Conservation (phyloP, 345 rosid genomes). For the Lumnitzera racemosa region DNA sequence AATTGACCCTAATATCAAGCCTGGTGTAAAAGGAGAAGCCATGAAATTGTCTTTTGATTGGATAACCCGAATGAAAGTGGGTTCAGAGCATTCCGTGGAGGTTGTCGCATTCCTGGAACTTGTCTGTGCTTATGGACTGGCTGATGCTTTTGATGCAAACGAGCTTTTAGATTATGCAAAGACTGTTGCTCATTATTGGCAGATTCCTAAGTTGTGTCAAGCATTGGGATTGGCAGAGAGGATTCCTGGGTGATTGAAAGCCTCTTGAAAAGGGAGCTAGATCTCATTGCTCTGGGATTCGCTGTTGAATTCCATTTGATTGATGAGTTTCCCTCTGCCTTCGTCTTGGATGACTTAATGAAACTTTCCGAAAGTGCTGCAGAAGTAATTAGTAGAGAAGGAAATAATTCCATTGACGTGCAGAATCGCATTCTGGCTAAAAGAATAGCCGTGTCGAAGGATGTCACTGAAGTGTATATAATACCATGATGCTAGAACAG, state of each 20-base stretch:
- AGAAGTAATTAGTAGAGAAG: slow-evolving; percentile 2
- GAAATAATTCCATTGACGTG: slow-evolving; percentile 5
- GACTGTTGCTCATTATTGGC: slow-evolving; percentile 19
- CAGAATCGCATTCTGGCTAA: slow-evolving; percentile 13
- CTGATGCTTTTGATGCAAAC: slow-evolving; percentile 16
- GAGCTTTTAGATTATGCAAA: slow-evolving; percentile 26
- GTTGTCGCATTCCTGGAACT: slow-evolving; percentile 37
- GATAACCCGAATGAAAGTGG: slow-evolving; percentile 27
- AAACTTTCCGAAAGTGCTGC: slow-evolving; percentile 12
- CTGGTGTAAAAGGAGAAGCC: slow-evolving; percentile 31
- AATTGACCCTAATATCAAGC: slow-evolving; percentile 23
- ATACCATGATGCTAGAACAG: slow-evolving; percentile 4
- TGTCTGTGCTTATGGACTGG: slow-evolving; percentile 34
- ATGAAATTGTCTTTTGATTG: slow-evolving; percentile 28
- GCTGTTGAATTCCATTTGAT: slow-evolving; percentile 22
- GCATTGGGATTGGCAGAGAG: slow-evolving; percentile 27
- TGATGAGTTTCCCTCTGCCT: slow-evolving; percentile 21
- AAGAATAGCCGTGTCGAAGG: slow-evolving; percentile 10
- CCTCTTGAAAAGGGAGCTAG: slow-evolving; percentile 21
- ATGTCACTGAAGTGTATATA: slow-evolving; percentile 14
- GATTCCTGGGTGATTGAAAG: slow-evolving; percentile 22
- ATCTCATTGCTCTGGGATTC: slow-evolving; percentile 25
- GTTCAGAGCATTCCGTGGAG: slow-evolving; percentile 23
- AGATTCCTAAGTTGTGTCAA: slow-evolving; percentile 20
- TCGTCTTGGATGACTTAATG: slow-evolving; percentile 26